Evolutionary conservation across 345 rosid genomes (phyloP).

Genomic region (Sisymbrium altissimum): DNA sequence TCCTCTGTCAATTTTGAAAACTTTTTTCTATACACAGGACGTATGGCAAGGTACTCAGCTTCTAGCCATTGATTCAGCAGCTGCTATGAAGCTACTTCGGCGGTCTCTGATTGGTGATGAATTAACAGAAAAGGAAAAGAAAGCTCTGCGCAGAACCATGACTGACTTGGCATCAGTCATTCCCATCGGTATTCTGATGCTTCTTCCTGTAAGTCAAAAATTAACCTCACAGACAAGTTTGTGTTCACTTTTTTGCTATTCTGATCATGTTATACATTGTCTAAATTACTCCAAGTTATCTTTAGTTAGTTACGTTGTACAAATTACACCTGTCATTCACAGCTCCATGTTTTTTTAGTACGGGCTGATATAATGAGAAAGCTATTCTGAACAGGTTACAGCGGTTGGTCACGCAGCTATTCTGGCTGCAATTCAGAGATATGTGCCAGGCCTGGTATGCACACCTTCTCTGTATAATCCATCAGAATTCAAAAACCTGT

Average conservation of each 20-base stretch:
- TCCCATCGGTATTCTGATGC: slow-evolving; percentile 93
- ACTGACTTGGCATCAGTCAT: slow-evolving; percentile 95
- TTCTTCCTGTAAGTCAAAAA: slow-evolving; percentile 82
- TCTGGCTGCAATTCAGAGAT: slow-evolving; percentile 93
- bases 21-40: slow-evolving; percentile 48
- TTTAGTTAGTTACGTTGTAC: slow-evolving; percentile 5
- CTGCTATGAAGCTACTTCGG: slow-evolving; percentile 67
- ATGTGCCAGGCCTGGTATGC: slow-evolving; percentile 78
- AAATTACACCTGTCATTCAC: slow-evolving; percentile 7
- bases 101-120: slow-evolving; percentile 84
- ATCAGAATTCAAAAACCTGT: not conserved
- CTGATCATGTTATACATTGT: not conserved
- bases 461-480: slow-evolving; percentile 15
- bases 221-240: not conserved
- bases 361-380: not conserved
- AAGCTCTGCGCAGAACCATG: slow-evolving; percentile 76
- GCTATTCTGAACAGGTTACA: slow-evolving; percentile 59
- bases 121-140: slow-evolving; percentile 78
- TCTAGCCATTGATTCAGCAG: slow-evolving; percentile 83
- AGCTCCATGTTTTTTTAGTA: not conserved
- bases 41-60: slow-evolving; percentile 99
- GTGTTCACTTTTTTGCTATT: not conserved
- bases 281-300: slow-evolving; percentile 1
- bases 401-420: slow-evolving; percentile 99
- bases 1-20: slow-evolving; percentile 4